These are phyloP conservation scores for Arthrobotrys entomopaga DNA, from an alignment of 2,329 filamentous ascomycete genomes.

Conservation along the genomic window DNA sequence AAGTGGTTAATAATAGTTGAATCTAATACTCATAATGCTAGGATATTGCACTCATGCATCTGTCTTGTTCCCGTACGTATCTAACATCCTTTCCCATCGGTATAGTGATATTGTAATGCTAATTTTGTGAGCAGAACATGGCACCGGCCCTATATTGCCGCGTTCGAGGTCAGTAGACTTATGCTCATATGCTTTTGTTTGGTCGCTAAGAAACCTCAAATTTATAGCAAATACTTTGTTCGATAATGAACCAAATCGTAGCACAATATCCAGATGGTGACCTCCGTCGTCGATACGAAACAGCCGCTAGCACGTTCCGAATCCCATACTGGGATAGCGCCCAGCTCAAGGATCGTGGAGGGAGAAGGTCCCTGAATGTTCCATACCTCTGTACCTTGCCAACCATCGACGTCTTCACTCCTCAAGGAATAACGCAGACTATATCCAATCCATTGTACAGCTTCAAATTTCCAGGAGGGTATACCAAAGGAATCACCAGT, in stretches of 20 bases:
- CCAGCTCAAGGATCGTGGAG: slow-evolving; percentile 39
- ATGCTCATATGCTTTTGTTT: neutral
- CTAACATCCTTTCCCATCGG: neutral
- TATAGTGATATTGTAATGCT: neutral
- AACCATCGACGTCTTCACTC: slow-evolving; percentile 58
- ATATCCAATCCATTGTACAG: slow-evolving; percentile 68
- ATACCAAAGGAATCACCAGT: slow-evolving; percentile 58
- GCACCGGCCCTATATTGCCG: slow-evolving; percentile 69
- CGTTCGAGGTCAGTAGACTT: slow-evolving; percentile 66
- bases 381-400: slow-evolving; percentile 59
- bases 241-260: slow-evolving; percentile 65
- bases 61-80: slow-evolving; percentile 71
- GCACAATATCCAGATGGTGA: slow-evolving; percentile 55
- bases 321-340: slow-evolving; percentile 52
- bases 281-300: slow-evolving; percentile 32
- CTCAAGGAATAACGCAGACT: slow-evolving; percentile 59
- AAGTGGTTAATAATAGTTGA: neutral
- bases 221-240: slow-evolving; percentile 67
- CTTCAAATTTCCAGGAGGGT: slow-evolving; percentile 65
- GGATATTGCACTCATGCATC: slow-evolving; percentile 83
- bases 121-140: slow-evolving; percentile 33
- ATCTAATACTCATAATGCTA: slow-evolving; percentile 58
- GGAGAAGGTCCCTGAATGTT: slow-evolving; percentile 63
- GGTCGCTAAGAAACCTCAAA: neutral
- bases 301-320: slow-evolving; percentile 35